Evolutionary conservation across 2,329 filamentous ascomycete genomes (phyloP).

Genomic region (Orbilia javanica): DNA sequence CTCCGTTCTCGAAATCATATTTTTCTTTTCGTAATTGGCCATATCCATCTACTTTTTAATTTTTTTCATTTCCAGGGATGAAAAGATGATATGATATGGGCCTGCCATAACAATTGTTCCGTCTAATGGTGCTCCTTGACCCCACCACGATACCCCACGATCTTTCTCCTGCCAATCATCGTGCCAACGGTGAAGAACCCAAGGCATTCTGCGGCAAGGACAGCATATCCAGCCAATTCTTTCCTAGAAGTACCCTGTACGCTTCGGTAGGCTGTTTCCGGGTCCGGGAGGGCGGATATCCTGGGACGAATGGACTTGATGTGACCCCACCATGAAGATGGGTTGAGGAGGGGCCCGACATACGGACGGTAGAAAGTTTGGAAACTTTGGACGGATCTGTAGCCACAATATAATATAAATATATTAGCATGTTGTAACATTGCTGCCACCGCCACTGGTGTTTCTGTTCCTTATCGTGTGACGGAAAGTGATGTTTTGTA

Average conservation of each 20-base stretch:
- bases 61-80: neutral
- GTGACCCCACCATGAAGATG: slow-evolving; percentile 52
- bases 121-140: slow-evolving; percentile 71
- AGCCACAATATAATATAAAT: neutral
- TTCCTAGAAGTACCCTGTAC: slow-evolving; percentile 78
- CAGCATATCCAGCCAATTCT: slow-evolving; percentile 79
- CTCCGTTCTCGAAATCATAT: slow-evolving; percentile 4
- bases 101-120: slow-evolving; percentile 10
- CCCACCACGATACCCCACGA: slow-evolving; percentile 89
- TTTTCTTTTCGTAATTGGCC: slow-evolving; percentile 9
- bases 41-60: slow-evolving; percentile 5
- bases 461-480: neutral
- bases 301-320: slow-evolving; percentile 64
- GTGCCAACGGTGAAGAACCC: slow-evolving; percentile 99
- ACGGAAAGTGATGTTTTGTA: neutral
- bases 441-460: neutral
- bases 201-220: slow-evolving; percentile 85
- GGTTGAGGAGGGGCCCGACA: slow-evolving; percentile 48
- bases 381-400: slow-evolving; percentile 44
- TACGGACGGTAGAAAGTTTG: slow-evolving; percentile 47
- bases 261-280: slow-evolving; percentile 72
- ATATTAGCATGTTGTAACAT: neutral
- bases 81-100: slow-evolving; percentile 16
- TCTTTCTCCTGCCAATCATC: slow-evolving; percentile 95
- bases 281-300: slow-evolving; percentile 68